Base-by-base conservation (phyloP, 148 eudicot genomes). In the Tetragonia tetragonoides region DNA sequence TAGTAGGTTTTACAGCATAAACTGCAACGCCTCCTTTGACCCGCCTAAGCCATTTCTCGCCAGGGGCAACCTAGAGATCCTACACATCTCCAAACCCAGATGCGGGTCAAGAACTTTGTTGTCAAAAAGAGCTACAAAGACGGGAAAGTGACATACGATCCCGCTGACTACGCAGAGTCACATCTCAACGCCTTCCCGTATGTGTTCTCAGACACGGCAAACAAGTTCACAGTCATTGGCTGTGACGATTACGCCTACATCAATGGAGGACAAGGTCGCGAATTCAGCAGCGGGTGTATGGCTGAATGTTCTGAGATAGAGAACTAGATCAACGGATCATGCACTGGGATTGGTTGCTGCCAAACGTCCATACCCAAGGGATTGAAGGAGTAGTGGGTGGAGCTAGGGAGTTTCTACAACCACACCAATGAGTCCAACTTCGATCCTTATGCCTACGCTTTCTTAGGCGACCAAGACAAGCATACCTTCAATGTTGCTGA, bases 321-420 rank as follows among this genome's bases (percentile, higher is more conserved):
- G 10, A 81, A 85, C 7, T 76, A 88, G 23, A 17, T 61, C 0
- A 74, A 78, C 14, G 90, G 88, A 6, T 74, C 54, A 2, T 90
- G 94, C 73, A 68, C 81, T 0, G 91, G 90, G 0, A 79, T n/a
- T 0, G 91, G 90, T 6, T 90, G 94, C 34, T 87, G 94, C 72
- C 34, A 28, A 28, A 28, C 34, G 34, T 28, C 34, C 34, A 28
- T 28, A 28, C 34, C 34, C 34, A 28, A 78, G 61, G 91, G 90
- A 0, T 16, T 85, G 10, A 73, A 85, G n/a, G 28, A 0, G 3
- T 82, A 60, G 10, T 0, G 0, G 3, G 8, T 67, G 9, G 28
- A 0, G 0, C 5, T 69, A 3, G 0, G 1, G 3, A 54, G 75
- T 61, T 37, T 77, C 10, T 1, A 0, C 0, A 81, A 80, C 9